Percentiles rank a stretch among this genome's conserved stretches.
phyloP scores from a whole-genome alignment of 495 filamentous ascomycete genomes.

The Tuber magnatum region DNA sequence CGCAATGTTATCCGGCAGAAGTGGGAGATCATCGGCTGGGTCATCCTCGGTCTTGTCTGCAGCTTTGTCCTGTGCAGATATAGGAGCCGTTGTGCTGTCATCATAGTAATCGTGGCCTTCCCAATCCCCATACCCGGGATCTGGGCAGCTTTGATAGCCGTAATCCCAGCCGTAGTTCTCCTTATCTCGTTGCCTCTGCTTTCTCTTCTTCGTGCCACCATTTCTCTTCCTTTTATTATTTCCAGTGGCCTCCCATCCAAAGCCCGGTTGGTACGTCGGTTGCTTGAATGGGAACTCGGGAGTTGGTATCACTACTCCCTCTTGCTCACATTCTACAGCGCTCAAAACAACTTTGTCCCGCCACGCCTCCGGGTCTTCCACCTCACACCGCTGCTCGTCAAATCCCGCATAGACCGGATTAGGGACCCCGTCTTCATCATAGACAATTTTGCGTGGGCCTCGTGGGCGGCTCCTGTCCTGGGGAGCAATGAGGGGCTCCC shows the following conservation, averaged over 20 bases:
- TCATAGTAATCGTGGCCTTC: slow-evolving; percentile 42
- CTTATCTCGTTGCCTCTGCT: slow-evolving; percentile 40
- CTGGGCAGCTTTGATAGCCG: slow-evolving; percentile 41
- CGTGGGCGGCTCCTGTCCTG: slow-evolving; percentile 15
- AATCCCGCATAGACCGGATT: slow-evolving; percentile 17
- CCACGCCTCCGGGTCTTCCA: slow-evolving; percentile 51
- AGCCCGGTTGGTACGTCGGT: slow-evolving; percentile 40
- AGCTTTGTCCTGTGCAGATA: slow-evolving; percentile 46
- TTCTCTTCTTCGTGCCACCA: slow-evolving; percentile 34
- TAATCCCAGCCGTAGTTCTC: slow-evolving; percentile 42
- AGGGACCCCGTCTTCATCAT: slow-evolving; percentile 24
- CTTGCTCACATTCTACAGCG: slow-evolving; percentile 75
- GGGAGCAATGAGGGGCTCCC: neutral
- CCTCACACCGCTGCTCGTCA: slow-evolving; percentile 11
- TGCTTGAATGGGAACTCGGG: slow-evolving; percentile 79
- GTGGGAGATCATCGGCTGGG: slow-evolving; percentile 55
- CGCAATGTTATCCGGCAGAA: slow-evolving; percentile 56
- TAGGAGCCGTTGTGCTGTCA: slow-evolving; percentile 34
- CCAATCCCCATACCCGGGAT: slow-evolving; percentile 48
- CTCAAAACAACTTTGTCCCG: slow-evolving; percentile 60
- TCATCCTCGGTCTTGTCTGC: slow-evolving; percentile 25
- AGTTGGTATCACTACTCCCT: slow-evolving; percentile 63
- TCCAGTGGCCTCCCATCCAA: slow-evolving; percentile 39
- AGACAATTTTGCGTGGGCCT: slow-evolving; percentile 28
- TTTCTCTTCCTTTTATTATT: slow-evolving; percentile 53